These are phyloP conservation scores for Lentinula lateritia DNA, from an alignment of 768 basidiomycete species.

Conservation along the genomic window DNA sequence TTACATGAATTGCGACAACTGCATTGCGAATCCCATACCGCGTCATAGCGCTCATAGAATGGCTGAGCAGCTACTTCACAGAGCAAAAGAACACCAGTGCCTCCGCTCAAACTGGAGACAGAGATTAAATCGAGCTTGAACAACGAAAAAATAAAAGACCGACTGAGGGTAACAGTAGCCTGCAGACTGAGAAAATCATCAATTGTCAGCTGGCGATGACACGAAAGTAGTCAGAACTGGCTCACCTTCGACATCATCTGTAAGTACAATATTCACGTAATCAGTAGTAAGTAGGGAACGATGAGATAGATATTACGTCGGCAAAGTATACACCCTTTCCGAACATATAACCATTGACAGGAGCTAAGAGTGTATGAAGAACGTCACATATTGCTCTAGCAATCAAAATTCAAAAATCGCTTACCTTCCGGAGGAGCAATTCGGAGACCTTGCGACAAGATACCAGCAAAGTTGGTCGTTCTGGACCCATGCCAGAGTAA, in stretches of 20 bases:
- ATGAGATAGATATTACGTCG: conserved; percentile 32
- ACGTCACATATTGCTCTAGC: neutral
- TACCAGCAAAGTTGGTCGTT: conserved; percentile 61
- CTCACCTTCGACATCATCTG: conserved; percentile 62
- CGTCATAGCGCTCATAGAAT: conserved; percentile 39
- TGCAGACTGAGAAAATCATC: conserved; percentile 34
- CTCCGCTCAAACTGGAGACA: conserved; percentile 37
- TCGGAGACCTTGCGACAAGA: conserved; percentile 55
- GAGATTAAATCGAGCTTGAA: neutral
- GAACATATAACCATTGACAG: conserved; percentile 59
- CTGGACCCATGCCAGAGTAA: conserved; percentile 62
- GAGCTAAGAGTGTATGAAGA: conserved; percentile 24
- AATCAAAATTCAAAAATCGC: conserved; percentile 6
- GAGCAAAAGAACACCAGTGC: conserved; percentile 50
- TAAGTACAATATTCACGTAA: neutral
- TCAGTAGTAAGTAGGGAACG: neutral
- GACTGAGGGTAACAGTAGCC: conserved; percentile 49
- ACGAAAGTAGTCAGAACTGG: neutral
- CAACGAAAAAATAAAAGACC: conserved; percentile 13
- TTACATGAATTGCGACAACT: neutral
- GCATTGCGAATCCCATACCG: conserved; percentile 19
- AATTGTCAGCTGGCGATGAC: neutral
- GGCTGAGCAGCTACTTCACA: conserved; percentile 59
- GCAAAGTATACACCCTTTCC: conserved; percentile 66
- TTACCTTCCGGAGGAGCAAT: conserved; percentile 62